Evolutionary conservation across 2,329 filamentous ascomycete genomes (phyloP), one percentile per base, ranked within the genome.

Genomic region (Malbranchea zuffiana): DNA sequence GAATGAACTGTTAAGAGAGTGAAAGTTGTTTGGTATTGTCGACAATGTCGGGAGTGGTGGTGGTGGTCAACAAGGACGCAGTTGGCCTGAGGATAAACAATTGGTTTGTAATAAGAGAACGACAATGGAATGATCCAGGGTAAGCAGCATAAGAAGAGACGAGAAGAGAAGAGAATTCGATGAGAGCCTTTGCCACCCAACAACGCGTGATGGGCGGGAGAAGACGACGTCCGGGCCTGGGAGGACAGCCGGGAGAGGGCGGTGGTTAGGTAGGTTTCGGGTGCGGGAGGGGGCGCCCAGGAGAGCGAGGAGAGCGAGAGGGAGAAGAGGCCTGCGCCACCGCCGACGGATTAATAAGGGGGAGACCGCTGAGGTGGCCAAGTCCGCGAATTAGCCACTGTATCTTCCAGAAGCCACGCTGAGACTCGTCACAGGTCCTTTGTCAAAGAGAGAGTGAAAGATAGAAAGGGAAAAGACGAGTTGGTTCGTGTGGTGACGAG

Each of bases 361-460:
- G 35, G 17, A 6, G 11, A 16, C 5, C 4, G 20, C 7, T 32
- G 29, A 26, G 21, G 35, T 38, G 35, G 35, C 35, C 35, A 32
- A n/a, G 31, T 10, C 5, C 5, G 23, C 20, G 16, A 16, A 30
- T 32, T 32, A n/a, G 17, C 10, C 2, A 18, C 21, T 25, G 33
- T 35, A 35, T 35, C 12, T 28, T 27, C 33, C 11, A 17, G 33
- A 35, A 35, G 23, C 33, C 15, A 19, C 33, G 12, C 21, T 17
- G 10, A 24, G 11, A 20, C 20, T 27, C 15, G 23, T n/a, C n/a
- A n/a, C 10, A 32, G 6, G 20, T 10, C 6, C 11, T 6, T 4
- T 12, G 24, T 5, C 19, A 20, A 12, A 3, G 17, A 33, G 31
- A n/a, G 30, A 21, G 31, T 7, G 6, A 30, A 17, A 30, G 27